Evolutionary conservation across 352 stramenopile species (phyloP).

Genomic region (Phytophthora tubulina): DNA sequence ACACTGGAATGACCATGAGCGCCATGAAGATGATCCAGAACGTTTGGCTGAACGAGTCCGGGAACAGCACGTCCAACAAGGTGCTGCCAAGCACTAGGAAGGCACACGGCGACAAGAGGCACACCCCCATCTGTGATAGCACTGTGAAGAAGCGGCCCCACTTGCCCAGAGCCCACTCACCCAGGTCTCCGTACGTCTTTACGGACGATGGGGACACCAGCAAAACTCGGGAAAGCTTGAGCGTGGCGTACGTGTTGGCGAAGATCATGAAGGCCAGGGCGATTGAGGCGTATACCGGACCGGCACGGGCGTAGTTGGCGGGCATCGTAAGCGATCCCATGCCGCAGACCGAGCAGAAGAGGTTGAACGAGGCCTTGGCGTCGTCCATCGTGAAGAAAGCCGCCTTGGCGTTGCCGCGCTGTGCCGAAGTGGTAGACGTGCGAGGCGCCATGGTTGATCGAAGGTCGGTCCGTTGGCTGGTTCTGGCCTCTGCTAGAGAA

Average conservation of each 20-base stretch:
- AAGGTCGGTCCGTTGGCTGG: conserved; percentile 3
- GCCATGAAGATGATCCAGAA: conserved; percentile 70
- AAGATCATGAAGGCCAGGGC: conserved; percentile 65
- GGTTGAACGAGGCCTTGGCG: conserved; percentile 57
- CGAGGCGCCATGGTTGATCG: conserved; percentile 27
- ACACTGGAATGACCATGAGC: conserved; percentile 50
- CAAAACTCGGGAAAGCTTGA: conserved; percentile 58
- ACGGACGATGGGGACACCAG: conserved; percentile 56
- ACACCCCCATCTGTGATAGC: conserved; percentile 54
- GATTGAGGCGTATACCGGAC: conserved; percentile 48
- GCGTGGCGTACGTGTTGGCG: conserved; percentile 64
- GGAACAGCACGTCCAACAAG: conserved; percentile 57
- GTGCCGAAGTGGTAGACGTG: conserved; percentile 25
- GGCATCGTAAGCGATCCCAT: conserved; percentile 70
- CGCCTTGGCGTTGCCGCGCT: conserved; percentile 26
- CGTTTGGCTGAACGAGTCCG: conserved; percentile 45
- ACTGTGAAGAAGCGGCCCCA: conserved; percentile 53
- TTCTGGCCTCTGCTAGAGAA: conserved; percentile 24
- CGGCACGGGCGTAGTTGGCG: conserved; percentile 60
- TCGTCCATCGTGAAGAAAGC: conserved; percentile 63
- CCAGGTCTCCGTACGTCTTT: conserved; percentile 59
- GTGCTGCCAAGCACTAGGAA: conserved; percentile 63
- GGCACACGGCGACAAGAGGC: conserved; percentile 49
- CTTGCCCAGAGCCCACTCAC: conserved; percentile 47
- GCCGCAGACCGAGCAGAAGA: conserved; percentile 54